Base-by-base conservation (phyloP, 2,329 filamentous ascomycete species). In the Bertia moriformis region DNA sequence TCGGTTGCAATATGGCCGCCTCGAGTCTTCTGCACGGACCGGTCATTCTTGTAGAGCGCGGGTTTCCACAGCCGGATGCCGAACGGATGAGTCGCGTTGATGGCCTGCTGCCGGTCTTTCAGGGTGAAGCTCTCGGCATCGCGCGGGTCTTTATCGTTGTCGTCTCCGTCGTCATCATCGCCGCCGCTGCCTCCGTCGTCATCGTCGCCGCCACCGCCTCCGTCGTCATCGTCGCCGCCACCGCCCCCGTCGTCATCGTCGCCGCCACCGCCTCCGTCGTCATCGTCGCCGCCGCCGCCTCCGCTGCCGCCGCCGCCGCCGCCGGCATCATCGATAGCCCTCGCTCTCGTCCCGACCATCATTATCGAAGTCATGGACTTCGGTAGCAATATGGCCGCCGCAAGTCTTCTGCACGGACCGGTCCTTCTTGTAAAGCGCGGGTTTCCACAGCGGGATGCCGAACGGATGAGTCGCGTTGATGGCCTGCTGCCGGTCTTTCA, bases 31-130 rank as follows among this genome's bases (percentile, higher is more conserved):
- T 83, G 77, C 18, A 84, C 79, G 1, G 80, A 84, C 41, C 80
- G 68, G 44, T 69, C 72, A 56, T 85, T 85, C 55, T 84, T 84
- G 62, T 85, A 85, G 39, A 85, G 53, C 2, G 80, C 80, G 17
- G 80, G 80, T 51, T 85, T 85, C 80, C 80, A 85, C 44, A 85
- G 80, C 50, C 80, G 71, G 50, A 85, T 84, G 60, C 80, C 80
- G 50, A 85, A 85, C 2, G 80, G 80, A 63, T 85, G 80, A 2
- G 80, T 84, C 50, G 82, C 74, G 52, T 85, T 85, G 57, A 85
- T 85, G 35, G 80, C 80, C 47, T 83, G 69, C 58, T 85, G 80
- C 40, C 79, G 68, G 52, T 84, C 80, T 55, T 78, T 80, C 42
- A 84, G 61, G 0, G 79, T 84, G 51, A 84, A 84, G 56, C 78